Base-by-base conservation (phyloP, 148 eudicot species). In the Euryodendron excelsum region DNA sequence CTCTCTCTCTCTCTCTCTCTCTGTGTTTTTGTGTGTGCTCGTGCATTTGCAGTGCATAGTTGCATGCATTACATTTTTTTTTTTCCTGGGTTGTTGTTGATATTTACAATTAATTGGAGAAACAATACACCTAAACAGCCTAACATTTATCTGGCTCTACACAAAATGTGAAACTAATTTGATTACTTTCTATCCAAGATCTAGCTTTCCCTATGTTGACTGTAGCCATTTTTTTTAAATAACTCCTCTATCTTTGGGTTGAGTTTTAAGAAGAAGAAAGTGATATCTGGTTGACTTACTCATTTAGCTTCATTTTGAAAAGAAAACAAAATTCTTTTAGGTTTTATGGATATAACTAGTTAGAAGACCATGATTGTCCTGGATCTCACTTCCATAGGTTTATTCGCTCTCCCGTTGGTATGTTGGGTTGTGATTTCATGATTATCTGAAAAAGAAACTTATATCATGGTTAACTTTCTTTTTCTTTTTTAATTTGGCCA, bases 141-240 rank as follows among this genome's bases (percentile, higher is more conserved):
- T 33, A 23, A 44, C 77, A 37, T 23, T 58, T n/a, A 23, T 73
- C 36, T 30, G 48, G 44, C 41, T 3, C 25, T 34, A 5, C 64
- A 73, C 47, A 21, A 34, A 2, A 13, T 15, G 1, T 31, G 9
- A 36, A 53, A 55, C 18, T 55, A 55, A 33, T 34, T 23, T 55
- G 63, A 73, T 58, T 12, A 4, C 48, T 17, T 28, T 18, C 31
- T 37, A 37, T 23, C 37, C 14, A 74, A 37, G 67, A 14, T 59
- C 50, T 37, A 59, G 50, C 33, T 59, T 39, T 74, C 30, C 52
- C 67, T 74, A 39, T 52, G 59, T 58, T 5, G 77, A 20, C 52
- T 61, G 14, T 25, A 12, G 1, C 12, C 33, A n/a, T 61, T 25
- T 37, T 34, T 66, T 34, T 34, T 6, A 36, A 1, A 8, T 33